These are phyloP conservation scores for Ceriops zippeliana DNA, from an alignment of 345 rosid genomes.

Conservation along the genomic window DNA sequence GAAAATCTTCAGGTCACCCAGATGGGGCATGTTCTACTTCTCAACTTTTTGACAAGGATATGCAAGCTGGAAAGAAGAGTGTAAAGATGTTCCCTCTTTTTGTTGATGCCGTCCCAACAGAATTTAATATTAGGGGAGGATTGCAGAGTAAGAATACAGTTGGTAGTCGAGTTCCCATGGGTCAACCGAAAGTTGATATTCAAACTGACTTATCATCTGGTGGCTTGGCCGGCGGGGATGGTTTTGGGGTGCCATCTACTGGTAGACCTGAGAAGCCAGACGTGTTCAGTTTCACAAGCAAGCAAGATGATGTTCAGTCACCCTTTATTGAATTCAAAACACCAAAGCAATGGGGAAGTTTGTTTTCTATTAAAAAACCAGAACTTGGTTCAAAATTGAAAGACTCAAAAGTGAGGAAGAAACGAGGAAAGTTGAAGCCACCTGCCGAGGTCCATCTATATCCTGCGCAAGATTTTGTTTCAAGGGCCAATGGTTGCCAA, in stretches of 20 bases:
- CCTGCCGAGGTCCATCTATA: conserved; percentile 46
- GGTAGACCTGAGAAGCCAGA: conserved; percentile 23
- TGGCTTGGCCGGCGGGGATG: conserved; percentile 18
- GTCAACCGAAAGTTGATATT: conserved; percentile 19
- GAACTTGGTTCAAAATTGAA: conserved; percentile 55
- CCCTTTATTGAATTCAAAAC: conserved; percentile 54
- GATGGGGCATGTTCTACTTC: conserved; percentile 27
- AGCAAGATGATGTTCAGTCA: conserved; percentile 23
- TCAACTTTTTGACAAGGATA: conserved; percentile 19
- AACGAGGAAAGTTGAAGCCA: conserved; percentile 60
- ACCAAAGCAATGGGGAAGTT: conserved; percentile 39
- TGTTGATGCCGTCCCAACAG: conserved; percentile 24
- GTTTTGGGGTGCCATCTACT: conserved; percentile 21
- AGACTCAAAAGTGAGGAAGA: conserved; percentile 47
- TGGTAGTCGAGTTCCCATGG: conserved; percentile 27
- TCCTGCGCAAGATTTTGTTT: conserved; percentile 50
- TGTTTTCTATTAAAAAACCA: conserved; percentile 44
- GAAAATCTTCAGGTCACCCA: conserved; percentile 29
- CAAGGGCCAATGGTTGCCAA: conserved; percentile 33
- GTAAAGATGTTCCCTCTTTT: conserved; percentile 23
- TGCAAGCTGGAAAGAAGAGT: conserved; percentile 25
- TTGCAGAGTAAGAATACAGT: conserved; percentile 24
- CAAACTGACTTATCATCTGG: conserved; percentile 22
- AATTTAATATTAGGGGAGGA: conserved; percentile 33
- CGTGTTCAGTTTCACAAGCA: conserved; percentile 18